These are phyloP conservation scores for Aspergillus piperis DNA, from an alignment of 2,329 filamentous ascomycete species.

Conservation along the genomic window DNA sequence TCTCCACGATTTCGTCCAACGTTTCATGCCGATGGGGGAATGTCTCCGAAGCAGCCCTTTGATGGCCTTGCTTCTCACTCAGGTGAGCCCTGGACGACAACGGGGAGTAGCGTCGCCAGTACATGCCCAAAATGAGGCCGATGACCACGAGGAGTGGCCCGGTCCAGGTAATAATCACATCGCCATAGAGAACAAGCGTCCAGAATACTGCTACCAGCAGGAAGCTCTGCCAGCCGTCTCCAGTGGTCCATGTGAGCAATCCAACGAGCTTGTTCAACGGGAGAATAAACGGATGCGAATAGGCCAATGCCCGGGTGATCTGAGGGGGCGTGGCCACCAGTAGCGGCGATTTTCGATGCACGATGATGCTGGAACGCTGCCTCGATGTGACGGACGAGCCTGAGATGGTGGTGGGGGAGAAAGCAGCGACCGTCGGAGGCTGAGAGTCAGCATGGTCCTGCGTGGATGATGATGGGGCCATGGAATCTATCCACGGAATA, in stretches of 20 bases:
- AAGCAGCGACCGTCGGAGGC: constrained; percentile 80
- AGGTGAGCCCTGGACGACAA: constrained; percentile 82
- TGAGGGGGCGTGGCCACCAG: constrained; percentile 91
- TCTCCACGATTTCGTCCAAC: constrained; percentile 95
- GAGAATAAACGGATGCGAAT: constrained; percentile 91
- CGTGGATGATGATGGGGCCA: constrained; percentile 47
- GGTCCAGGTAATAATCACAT: constrained; percentile 74
- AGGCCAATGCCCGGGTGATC: constrained; percentile 89
- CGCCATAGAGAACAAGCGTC: constrained; percentile 82
- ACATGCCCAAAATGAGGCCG: constrained; percentile 86
- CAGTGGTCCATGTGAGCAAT: constrained; percentile 88
- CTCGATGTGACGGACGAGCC: constrained; percentile 68
- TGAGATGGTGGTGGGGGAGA: constrained; percentile 79
- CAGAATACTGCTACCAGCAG: constrained; percentile 82
- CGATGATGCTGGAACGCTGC: constrained; percentile 85
- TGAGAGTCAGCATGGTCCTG: constrained; percentile 47
- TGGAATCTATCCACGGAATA: constrained; percentile 57
- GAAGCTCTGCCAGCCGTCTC: constrained; percentile 96
- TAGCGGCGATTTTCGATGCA: constrained; percentile 94
- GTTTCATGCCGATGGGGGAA: constrained; percentile 85
- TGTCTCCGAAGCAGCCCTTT: constrained; percentile 57
- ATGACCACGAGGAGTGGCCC: constrained; percentile 82
- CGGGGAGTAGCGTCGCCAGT: constrained; percentile 83
- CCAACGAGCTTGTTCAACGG: constrained; percentile 84
- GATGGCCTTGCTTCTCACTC: constrained; percentile 61